Conservation (phyloP, 139 green algal genomes). For the Chlamydomonas urium region DNA sequence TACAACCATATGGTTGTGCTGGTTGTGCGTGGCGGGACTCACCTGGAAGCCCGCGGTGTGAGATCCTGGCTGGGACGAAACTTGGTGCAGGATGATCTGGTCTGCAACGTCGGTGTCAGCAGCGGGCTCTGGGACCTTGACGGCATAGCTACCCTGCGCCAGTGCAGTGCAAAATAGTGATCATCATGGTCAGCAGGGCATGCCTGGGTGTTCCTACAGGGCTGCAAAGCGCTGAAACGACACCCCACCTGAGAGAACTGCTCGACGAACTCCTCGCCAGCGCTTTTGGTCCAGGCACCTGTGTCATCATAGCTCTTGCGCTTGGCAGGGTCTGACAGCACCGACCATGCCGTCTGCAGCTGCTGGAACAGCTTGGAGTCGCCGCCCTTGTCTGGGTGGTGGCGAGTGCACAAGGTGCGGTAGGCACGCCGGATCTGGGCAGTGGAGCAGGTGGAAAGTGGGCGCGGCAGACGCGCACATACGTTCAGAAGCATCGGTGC, state of each 20-base stretch:
- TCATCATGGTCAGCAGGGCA: no score
- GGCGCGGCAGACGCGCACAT: background rate
- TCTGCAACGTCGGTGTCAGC: constrained; percentile 36
- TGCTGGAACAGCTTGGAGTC: constrained; percentile 38
- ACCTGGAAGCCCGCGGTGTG: constrained; percentile 76
- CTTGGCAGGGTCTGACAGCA: background rate
- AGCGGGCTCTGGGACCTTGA: background rate
- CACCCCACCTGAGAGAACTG: background rate
- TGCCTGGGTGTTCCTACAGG: no score
- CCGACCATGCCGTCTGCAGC: background rate
- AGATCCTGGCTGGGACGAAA: constrained; percentile 26
- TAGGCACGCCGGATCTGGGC: constrained; percentile 59
- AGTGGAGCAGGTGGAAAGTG: background rate
- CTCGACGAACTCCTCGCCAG: background rate
- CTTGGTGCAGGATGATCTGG: constrained; percentile 63
- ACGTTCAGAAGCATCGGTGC: no score
- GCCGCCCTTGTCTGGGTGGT: constrained; percentile 84
- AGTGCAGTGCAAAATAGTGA: no score
- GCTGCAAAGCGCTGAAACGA: background rate
- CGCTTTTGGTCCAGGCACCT: background rate
- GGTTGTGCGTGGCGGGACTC: no score
- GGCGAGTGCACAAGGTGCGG: constrained; percentile 42
- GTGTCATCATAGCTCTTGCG: background rate
- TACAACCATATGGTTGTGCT: no score
- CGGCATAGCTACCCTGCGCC: no score